These are phyloP conservation scores for Podila epicladia DNA, from an alignment of 192 early-diverging fungal genomes.

Conservation along the genomic window DNA sequence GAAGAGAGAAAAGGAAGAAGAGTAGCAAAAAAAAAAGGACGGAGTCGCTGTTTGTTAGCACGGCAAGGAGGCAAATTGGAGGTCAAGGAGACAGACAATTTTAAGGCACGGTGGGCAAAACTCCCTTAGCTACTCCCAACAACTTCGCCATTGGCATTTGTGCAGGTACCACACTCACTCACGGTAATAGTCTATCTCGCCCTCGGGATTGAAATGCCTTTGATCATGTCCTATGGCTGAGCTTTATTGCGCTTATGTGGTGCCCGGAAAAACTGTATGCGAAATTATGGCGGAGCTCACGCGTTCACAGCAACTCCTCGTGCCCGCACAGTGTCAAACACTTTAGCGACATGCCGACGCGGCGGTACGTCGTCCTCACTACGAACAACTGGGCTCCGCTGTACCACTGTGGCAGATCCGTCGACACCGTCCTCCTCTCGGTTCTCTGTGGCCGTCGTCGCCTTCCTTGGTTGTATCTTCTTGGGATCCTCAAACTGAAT, in stretches of 20 bases:
- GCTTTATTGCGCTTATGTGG: no score
- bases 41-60: neutral
- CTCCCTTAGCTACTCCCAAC: no score
- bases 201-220: neutral
- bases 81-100: neutral
- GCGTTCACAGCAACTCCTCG: constrained; percentile 27
- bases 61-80: neutral
- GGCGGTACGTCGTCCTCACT: neutral
- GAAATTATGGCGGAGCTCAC: neutral
- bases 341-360: neutral
- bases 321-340: constrained; percentile 35
- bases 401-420: constrained; percentile 23
- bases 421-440: neutral
- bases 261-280: no score
- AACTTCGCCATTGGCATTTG: no score
- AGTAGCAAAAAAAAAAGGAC: neutral
- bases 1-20: constrained; percentile 1
- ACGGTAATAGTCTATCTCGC: neutral
- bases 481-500: constrained; percentile 18
- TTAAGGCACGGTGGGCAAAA: neutral
- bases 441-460: neutral
- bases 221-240: neutral
- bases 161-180: no score
- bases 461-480: neutral
- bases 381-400: neutral